A percentile compares a stretch with the other conserved stretches of the same genome.
Evolutionary conservation across 2,329 filamentous ascomycete species (phyloP).

Genomic region (Allantophomopsis lycopodina): DNA sequence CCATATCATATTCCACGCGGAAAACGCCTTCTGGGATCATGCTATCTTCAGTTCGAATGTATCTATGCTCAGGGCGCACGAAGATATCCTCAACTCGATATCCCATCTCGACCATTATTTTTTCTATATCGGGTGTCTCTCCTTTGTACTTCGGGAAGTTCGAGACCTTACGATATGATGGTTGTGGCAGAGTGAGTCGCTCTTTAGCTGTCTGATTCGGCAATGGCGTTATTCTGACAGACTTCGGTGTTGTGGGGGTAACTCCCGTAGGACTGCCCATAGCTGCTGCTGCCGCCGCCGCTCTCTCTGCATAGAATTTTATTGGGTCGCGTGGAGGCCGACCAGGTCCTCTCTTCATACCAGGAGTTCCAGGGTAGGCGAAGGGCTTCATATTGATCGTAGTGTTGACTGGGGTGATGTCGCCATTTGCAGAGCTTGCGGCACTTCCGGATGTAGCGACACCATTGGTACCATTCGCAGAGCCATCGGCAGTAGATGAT

Average conservation of each 20-base stretch:
- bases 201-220: conserved; percentile 71
- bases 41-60: conserved; percentile 50
- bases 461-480: conserved; percentile 23
- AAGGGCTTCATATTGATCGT: conserved; percentile 9
- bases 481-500: conserved; percentile 21
- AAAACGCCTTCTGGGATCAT: conserved; percentile 53
- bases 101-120: conserved; percentile 88
- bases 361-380: conserved; percentile 21
- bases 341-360: conserved; percentile 43
- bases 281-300: conserved; percentile 13
- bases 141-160: conserved; percentile 64
- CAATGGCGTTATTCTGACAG: conserved; percentile 58
- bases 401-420: conserved; percentile 10
- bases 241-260: conserved; percentile 28
- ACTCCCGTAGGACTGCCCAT: conserved; percentile 4
- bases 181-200: conserved; percentile 62
- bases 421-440: conserved; percentile 10
- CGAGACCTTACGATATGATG: conserved; percentile 64
- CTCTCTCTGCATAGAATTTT: conserved; percentile 40
- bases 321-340: conserved; percentile 47
- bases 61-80: conserved; percentile 57
- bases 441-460: conserved; percentile 9
- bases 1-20: conserved; percentile 97
- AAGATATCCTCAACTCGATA: conserved; percentile 94
- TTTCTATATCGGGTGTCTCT: conserved; percentile 46